Base-by-base conservation (phyloP, 1,284 basidiomycete species). In the Erythrobasidium hasegawianum region DNA sequence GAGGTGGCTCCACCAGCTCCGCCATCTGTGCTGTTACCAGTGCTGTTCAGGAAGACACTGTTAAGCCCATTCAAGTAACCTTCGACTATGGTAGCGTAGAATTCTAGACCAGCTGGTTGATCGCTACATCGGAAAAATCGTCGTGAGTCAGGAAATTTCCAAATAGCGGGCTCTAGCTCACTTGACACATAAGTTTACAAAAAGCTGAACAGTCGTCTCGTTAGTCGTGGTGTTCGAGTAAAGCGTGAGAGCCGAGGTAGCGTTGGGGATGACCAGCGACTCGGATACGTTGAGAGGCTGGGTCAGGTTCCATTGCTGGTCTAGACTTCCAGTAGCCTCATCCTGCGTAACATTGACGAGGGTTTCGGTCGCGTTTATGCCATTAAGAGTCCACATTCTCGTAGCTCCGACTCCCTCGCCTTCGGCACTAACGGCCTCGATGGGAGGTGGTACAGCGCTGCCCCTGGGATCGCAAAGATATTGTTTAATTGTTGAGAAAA, bases 271-370 rank as follows among this genome's bases (percentile, higher is more conserved):
- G 61, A 86, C 85, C 65, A 98, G 85, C 75, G 87, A 92, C 72
- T 96, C 92, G 27, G 97, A 95, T 59, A 97, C 85, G 47, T 92
- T 94, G 77, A 94, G 93, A 77, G 96, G 62, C 90, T 18, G 22
- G 33, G 43, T 65, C 26, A 49, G 38, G 47, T 65, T 65, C 62
- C 62, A 65, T 43, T 22, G 38, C 20, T 65, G 62, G 10, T 39
- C 33, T 27, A 65, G 62, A 16, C 22, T 26, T 9, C 61, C 61
- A 8, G 38, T 65, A 20, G 16, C 26, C 22, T 4, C 27, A 22
- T 14, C 40, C 62, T 57, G 27, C 16, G 41, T 53, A 29, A 38
- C 54, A 14, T 58, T 57, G 26, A 52, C 54, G 43, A 65, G 62
- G n/a, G 22, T 33, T 24, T 65, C 62, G 54, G 20, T 33, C 22